phyloP scores from a whole-genome alignment of 768 basidiomycete species.

The Serendipita sp. region DNA sequence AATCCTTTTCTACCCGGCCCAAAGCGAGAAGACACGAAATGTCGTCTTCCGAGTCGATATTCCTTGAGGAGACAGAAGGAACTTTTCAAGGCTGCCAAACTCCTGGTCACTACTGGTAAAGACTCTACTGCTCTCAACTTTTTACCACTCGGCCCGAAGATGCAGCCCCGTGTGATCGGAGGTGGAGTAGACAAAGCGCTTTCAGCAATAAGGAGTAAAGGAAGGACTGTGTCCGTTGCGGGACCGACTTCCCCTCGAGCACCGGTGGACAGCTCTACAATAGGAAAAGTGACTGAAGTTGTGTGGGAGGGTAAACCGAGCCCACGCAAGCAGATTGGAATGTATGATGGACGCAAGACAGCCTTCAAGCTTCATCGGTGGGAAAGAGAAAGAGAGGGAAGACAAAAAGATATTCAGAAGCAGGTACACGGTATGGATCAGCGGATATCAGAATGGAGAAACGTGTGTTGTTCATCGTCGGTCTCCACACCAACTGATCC shows the following conservation, averaged over 20 bases:
- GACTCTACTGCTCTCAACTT: neutral
- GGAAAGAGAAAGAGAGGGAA: neutral
- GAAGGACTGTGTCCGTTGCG: neutral
- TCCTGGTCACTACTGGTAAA: neutral
- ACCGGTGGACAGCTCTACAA: neutral
- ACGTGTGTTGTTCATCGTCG: neutral
- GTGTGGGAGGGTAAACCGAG: neutral
- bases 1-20: neutral
- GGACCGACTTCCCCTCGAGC: neutral
- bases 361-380: neutral
- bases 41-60: neutral
- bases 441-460: slow-evolving; percentile 1
- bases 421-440: slow-evolving; percentile 2
- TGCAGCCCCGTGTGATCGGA: neutral
- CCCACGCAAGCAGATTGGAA: neutral
- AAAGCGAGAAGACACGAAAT: neutral
- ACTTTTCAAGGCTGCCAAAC: neutral
- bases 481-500: neutral
- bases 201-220: neutral
- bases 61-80: neutral
- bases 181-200: slow-evolving; percentile 1
- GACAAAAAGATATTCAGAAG: neutral
- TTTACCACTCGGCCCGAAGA: neutral
- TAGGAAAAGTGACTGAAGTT: neutral
- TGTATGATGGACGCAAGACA: slow-evolving; percentile 1